Evolutionary conservation across 2,329 filamentous ascomycete genomes (phyloP).

Genomic region (Colletotrichum horii): DNA sequence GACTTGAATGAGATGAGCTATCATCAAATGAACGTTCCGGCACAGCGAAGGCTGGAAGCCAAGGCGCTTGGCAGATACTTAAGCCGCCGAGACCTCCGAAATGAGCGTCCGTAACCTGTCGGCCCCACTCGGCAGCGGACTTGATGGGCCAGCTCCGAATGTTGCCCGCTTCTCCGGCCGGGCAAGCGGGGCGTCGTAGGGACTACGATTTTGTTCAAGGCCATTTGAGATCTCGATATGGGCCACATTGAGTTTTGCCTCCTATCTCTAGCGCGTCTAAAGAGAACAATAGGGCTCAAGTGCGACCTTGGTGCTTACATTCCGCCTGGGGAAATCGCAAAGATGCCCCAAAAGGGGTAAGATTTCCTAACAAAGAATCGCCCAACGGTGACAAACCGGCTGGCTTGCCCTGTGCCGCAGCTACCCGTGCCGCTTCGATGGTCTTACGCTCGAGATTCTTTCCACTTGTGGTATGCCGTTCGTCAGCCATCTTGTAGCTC

Average conservation of each 20-base stretch:
- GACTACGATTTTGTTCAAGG: not conserved
- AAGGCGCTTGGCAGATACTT: not conserved
- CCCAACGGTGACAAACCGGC: not conserved
- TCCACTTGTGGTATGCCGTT: not conserved
- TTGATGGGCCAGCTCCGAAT: not conserved
- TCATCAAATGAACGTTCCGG: not conserved
- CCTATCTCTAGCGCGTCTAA: not conserved
- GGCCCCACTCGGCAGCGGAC: not conserved
- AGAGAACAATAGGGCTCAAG: not conserved
- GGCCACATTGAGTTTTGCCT: not conserved
- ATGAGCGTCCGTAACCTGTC: not conserved
- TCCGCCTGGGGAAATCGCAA: not conserved
- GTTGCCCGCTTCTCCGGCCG: not conserved
- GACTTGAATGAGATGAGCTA: not conserved
- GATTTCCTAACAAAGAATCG: not conserved
- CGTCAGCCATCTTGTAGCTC: not conserved
- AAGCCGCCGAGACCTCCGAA: not conserved
- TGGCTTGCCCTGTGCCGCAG: not conserved
- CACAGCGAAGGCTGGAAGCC: not conserved
- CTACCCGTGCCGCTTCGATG: not conserved
- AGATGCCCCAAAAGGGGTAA: not conserved
- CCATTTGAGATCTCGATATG: not conserved
- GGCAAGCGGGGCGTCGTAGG: not conserved
- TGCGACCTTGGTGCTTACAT: not conserved
- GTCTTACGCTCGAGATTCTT: accelerated